Conservation (phyloP, 75 land plant genomes). For the Selaginella tamariscina region DNA sequence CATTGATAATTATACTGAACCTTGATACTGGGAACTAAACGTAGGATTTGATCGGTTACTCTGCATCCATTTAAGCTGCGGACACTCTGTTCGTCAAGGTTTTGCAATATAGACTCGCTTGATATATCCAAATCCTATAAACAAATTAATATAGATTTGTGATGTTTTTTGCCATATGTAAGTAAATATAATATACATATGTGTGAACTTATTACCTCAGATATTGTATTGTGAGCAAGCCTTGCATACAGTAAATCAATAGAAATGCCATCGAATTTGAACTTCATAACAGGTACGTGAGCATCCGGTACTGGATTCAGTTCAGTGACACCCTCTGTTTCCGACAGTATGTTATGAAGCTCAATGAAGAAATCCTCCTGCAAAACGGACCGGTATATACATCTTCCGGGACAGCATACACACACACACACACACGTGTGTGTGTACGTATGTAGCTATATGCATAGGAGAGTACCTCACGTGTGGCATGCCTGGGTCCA, state of each 20-base stretch:
- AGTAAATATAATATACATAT: background rate
- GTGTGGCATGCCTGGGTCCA: constrained; percentile 9
- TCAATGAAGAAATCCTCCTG: constrained; percentile 10
- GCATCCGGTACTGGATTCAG: constrained; percentile 9
- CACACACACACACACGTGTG: background rate
- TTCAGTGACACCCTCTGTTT: background rate
- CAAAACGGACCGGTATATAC: background rate
- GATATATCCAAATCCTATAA: constrained; percentile 10
- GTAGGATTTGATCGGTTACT: constrained; percentile 8
- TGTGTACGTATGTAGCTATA: too few species aligned
- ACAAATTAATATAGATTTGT: background rate
- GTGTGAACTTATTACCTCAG: background rate
- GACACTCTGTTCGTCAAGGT: constrained; percentile 9
- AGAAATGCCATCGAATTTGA: constrained; percentile 10
- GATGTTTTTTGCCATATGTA: too few species aligned
- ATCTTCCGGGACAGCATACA: background rate
- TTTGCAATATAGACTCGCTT: constrained; percentile 3
- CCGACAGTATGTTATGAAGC: constrained; percentile 5
- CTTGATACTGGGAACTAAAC: constrained; percentile 6
- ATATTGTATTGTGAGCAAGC: background rate
- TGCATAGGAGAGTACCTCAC: constrained; percentile 11
- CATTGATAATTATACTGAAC: background rate
- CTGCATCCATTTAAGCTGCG: constrained; percentile 11
- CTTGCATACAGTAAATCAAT: constrained; percentile 14
- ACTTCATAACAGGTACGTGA: constrained; percentile 12